Evolutionary conservation across 2,329 filamentous ascomycete species (phyloP).

Genomic region (Paecilomyces formosus): DNA sequence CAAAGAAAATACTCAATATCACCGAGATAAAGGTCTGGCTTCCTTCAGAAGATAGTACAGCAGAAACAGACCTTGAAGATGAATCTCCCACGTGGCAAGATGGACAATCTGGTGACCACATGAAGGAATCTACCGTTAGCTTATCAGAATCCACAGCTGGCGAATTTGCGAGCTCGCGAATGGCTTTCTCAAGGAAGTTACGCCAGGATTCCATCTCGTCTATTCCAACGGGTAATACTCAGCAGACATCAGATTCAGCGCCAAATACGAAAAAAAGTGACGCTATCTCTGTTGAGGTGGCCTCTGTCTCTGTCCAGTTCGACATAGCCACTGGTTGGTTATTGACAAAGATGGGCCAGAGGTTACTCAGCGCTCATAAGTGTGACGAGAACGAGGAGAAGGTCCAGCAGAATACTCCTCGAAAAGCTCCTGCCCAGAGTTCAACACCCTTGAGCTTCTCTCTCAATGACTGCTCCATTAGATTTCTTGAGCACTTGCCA

Average conservation of each 20-base stretch:
- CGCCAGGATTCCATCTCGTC: neutral
- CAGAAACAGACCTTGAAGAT: slow-evolving; percentile 3
- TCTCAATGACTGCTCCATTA: slow-evolving; percentile 23
- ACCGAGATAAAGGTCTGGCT: slow-evolving; percentile 30
- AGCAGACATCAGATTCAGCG: neutral
- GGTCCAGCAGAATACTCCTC: slow-evolving; percentile 1
- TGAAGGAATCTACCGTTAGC: slow-evolving; percentile 14
- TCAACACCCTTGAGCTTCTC: slow-evolving; percentile 15
- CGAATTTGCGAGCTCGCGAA: slow-evolving; percentile 14
- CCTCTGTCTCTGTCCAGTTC: slow-evolving; percentile 22
- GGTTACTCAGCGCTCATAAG: slow-evolving; percentile 14
- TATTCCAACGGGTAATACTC: neutral
- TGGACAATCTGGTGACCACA: slow-evolving; percentile 9
- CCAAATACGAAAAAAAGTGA: slow-evolving; percentile 1
- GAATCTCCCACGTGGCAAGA: slow-evolving; percentile 5
- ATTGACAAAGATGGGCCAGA: slow-evolving; percentile 29
- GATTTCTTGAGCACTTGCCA: slow-evolving; percentile 30
- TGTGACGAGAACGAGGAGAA: slow-evolving; percentile 5
- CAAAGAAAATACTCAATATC: slow-evolving; percentile 27
- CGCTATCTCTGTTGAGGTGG: slow-evolving; percentile 24
- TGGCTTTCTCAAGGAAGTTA: neutral
- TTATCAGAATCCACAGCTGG: slow-evolving; percentile 15
- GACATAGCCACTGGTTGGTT: slow-evolving; percentile 37
- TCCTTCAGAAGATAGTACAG: slow-evolving; percentile 16
- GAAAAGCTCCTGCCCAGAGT: slow-evolving; percentile 4